Percentiles rank a stretch among this genome's conserved stretches.
Conservation (phyloP, 306 rosid species). For the Cicer arietinum region DNA sequence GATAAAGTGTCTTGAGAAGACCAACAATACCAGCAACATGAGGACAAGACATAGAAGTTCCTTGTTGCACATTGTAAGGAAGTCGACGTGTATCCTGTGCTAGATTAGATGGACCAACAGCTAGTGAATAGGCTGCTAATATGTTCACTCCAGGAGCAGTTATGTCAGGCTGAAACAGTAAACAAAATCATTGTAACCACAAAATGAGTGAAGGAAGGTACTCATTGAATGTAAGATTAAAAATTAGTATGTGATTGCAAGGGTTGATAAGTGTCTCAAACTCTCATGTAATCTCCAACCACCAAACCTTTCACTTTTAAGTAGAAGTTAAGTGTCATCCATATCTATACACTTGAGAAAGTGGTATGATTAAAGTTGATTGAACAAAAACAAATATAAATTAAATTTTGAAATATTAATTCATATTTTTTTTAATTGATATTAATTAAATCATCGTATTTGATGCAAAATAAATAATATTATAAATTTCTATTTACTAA, state of each 20-base stretch:
- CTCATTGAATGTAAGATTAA: background rate
- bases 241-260: background rate
- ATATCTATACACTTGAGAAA: background rate
- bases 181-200: background rate
- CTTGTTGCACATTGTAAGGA: slow-evolving; percentile 48
- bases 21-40: slow-evolving; percentile 69
- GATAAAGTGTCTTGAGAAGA: slow-evolving; percentile 66
- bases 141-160: slow-evolving; percentile 71
- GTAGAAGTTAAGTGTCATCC: background rate
- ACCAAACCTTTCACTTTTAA: background rate
- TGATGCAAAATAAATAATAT: background rate
- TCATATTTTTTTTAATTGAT: background rate
- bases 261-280: background rate
- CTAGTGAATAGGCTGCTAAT: slow-evolving; percentile 60
- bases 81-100: slow-evolving; percentile 47
- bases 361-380: background rate
- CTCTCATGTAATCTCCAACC: background rate
- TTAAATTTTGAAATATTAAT: background rate
- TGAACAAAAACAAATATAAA: background rate
- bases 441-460: background rate
- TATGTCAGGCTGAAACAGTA: slow-evolving; percentile 65
- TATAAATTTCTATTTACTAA: background rate
- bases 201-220: background rate
- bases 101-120: slow-evolving; percentile 30
- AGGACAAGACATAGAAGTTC: slow-evolving; percentile 76